Conservation (phyloP, 176 grass and related monocot genomes). For the Saccharum spontaneum region DNA sequence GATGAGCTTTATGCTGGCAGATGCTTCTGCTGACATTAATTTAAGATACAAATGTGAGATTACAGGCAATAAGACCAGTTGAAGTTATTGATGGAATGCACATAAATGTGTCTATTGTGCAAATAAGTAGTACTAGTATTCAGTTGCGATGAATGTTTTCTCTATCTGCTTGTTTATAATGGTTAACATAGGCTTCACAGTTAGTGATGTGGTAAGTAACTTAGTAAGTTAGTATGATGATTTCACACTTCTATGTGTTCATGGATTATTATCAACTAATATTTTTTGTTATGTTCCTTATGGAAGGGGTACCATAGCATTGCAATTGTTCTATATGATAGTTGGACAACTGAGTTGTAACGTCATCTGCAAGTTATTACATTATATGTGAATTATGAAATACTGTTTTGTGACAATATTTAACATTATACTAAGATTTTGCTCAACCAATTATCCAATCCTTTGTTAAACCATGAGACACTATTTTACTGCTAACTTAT, state of each 20-base stretch:
- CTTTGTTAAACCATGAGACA: constrained; percentile 29
- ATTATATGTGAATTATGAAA: constrained; percentile 6
- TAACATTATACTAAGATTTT: not conserved
- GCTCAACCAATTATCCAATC: constrained; percentile 2
- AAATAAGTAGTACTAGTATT: not conserved
- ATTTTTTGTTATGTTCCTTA: constrained; percentile 1
- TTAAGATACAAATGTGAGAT: not conserved
- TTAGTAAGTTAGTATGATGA: not conserved
- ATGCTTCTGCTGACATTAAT: not conserved
- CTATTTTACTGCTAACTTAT: constrained; percentile 14
- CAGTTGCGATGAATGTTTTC: not conserved
- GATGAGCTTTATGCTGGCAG: not conserved
- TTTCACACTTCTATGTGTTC: not conserved
- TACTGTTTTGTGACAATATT: constrained; percentile 6
- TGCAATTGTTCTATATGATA: constrained; percentile 2
- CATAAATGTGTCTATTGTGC: not conserved
- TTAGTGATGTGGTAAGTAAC: not conserved
- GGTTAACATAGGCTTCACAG: not conserved
- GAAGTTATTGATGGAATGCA: not conserved
- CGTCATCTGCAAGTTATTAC: constrained; percentile 1
- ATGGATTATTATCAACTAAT: not conserved
- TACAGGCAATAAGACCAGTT: not conserved
- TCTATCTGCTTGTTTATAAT: not conserved
- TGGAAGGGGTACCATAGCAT: constrained; percentile 10
- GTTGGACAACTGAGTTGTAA: not conserved